Conservation (phyloP, 208 protist genomes). For the Trypanosoma caninum region DNA sequence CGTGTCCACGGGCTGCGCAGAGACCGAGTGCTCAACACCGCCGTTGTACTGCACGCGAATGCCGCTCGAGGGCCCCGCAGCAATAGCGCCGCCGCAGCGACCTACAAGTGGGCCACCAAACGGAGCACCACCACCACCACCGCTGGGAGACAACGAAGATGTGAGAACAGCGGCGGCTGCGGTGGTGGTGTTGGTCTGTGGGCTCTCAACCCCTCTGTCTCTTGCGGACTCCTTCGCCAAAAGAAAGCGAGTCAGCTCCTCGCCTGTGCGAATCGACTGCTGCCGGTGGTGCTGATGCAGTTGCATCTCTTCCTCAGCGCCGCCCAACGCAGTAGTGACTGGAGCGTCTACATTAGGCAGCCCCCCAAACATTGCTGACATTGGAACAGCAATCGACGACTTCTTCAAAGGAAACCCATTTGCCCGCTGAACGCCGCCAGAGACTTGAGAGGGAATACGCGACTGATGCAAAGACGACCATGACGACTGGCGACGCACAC, state of each 20-base stretch:
- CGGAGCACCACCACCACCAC: background rate
- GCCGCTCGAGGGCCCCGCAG: conserved; percentile 6
- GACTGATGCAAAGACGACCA: too few relatives aligned
- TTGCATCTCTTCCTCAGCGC: background rate
- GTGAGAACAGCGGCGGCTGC: background rate
- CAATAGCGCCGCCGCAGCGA: background rate
- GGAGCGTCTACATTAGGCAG: background rate
- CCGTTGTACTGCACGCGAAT: conserved; percentile 30
- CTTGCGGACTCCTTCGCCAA: conserved; percentile 10
- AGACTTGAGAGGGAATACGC: background rate
- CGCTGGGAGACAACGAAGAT: background rate
- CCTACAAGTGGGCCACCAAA: conserved; percentile 8
- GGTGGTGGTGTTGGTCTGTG: background rate
- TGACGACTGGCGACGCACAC: background rate
- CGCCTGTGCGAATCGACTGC: conserved; percentile 38
- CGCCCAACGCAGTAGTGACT: background rate
- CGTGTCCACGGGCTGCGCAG: conserved; percentile 22
- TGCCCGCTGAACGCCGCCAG: background rate
- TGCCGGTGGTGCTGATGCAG: background rate
- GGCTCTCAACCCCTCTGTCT: background rate
- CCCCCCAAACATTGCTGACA: background rate
- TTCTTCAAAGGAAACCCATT: background rate
- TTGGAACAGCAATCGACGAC: conserved; percentile 16
- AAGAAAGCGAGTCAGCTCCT: conserved; percentile 43
- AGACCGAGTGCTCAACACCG: conserved; percentile 3